Evolutionary conservation across 495 filamentous ascomycete genomes (phyloP), one percentile per base, ranked within the genome.

Genomic region (Aspergillus coremiiformis): DNA sequence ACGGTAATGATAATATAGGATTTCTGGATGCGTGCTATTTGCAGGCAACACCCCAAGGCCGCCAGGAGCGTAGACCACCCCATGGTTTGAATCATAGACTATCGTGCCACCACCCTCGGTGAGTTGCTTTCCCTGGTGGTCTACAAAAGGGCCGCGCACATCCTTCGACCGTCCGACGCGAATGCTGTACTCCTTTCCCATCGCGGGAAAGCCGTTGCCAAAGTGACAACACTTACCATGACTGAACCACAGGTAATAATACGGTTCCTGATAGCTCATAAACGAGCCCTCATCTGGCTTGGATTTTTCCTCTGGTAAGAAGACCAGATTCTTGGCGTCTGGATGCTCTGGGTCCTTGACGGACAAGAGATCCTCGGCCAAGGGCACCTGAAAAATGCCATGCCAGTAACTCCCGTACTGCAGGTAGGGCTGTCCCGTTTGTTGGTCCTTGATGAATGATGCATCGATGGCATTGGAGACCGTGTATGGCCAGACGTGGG

Each of bases 381-480:
- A 71, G 12, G 75, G 66, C 3, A 84, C 76, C 61, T 86, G 83
- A 66, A 79, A 84, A 39, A 89, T 77, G 55, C 83, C 80, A n/a
- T 72, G 66, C 86, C 86, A 92, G 69, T 83, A 90, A 22, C 77
- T 81, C 2, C 86, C 86, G 47, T 82, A 92, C 35, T 74, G 80
- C 39, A 90, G 67, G 54, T 78, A 80, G 22, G 80, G 77, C 6
- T 69, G 62, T 12, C 71, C 71, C 9, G 70, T 67, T 0, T 52
- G 42, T 1, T 65, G 74, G 14, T 76, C 72, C 0, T 54, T 43
- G 44, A 89, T 69, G 5, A 89, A 70, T 26, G 84, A 82, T 1
- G 75, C 63, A 58, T 92, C 87, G 52, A 92, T 90, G 23, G 86
- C 83, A 60, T 90, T 89, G 60, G 83, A 85, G 2, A 72, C 67